Evolutionary conservation across 768 basidiomycete species (phyloP), one percentile per base, ranked within the genome.

Genomic region (Stropharia rugosoannulata): DNA sequence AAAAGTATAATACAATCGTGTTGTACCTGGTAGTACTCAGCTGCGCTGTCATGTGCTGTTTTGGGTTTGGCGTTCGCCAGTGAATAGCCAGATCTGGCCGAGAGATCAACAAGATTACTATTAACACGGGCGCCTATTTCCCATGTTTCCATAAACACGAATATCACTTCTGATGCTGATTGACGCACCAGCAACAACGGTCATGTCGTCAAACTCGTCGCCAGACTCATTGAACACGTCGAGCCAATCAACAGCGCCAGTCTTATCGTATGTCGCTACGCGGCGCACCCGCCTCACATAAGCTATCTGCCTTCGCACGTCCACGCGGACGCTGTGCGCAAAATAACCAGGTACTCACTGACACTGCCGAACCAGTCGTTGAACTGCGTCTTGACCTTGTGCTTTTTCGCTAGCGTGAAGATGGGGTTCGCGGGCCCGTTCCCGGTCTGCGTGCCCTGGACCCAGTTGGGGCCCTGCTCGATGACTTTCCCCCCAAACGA

Each of bases 381-480:
- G 37, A 68, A 69, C 38, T 66, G 71, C 0, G 79, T 80, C 51
- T 70, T 69, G 16, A 87, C 56, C 29, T 76, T 73, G 59, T 86
- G 79, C 59, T 85, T 84, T 63, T 76, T 70, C 22, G 81, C 84
- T 46, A 89, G 72, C 16, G 68, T 67, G 64, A 79, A 80, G 13
- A 89, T 82, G 1, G 87, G 87, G 62, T 89, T 89, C 5, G 74
- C 72, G 19, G 76, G 72, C 2, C 82, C 84, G 35, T 74, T 61
- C 1, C 71, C 78, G 2, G 68, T 64, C 55, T 82, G 81, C 0
- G 71, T 73, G 8, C 74, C 81, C 53, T 81, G 84, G 32, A 87
- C 70, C 84, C 85, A 87, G 58, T 84, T 85, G 6, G 85, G 75
- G 40, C 83, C 84, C 27, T 75, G 65, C 65, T 89, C 86, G 27